phyloP scores from a whole-genome alignment of 768 basidiomycete species.

The Fomitopsis serialis region DNA sequence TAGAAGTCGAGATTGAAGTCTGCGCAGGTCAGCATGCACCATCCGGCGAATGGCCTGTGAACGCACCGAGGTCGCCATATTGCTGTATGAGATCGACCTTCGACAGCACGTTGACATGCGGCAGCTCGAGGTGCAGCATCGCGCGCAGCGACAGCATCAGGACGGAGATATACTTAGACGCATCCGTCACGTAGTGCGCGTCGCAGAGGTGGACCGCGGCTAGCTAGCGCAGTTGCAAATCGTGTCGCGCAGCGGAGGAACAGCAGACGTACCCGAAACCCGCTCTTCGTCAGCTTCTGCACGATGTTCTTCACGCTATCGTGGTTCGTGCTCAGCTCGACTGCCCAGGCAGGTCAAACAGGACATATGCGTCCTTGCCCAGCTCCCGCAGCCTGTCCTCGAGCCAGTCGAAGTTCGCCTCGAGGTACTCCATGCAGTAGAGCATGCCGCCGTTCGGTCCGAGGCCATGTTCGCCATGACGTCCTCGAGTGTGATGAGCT shows the following conservation, averaged over 20 bases:
- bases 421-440: constrained; percentile 95
- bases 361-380: constrained; percentile 73
- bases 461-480: constrained; percentile 78
- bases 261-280: constrained; percentile 70
- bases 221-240: constrained; percentile 43
- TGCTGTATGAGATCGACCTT: constrained; percentile 89
- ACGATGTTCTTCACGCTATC: constrained; percentile 82
- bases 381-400: constrained; percentile 60
- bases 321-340: constrained; percentile 96
- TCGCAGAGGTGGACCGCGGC: constrained; percentile 95
- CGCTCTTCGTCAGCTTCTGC: constrained; percentile 60
- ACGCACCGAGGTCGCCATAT: constrained; percentile 86
- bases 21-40: constrained; percentile 24
- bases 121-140: constrained; percentile 98
- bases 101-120: constrained; percentile 94
- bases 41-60: background rate
- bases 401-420: constrained; percentile 90
- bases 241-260: background rate
- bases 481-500: constrained; percentile 80
- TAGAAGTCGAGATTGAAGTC: constrained; percentile 98
- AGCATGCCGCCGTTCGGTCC: constrained; percentile 97
- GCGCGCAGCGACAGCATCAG: constrained; percentile 88
- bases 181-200: constrained; percentile 95
- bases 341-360: constrained; percentile 98
- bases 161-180: constrained; percentile 91